Base-by-base conservation (phyloP, 176 grass and related monocot genomes). In the Elaeis guineensis region DNA sequence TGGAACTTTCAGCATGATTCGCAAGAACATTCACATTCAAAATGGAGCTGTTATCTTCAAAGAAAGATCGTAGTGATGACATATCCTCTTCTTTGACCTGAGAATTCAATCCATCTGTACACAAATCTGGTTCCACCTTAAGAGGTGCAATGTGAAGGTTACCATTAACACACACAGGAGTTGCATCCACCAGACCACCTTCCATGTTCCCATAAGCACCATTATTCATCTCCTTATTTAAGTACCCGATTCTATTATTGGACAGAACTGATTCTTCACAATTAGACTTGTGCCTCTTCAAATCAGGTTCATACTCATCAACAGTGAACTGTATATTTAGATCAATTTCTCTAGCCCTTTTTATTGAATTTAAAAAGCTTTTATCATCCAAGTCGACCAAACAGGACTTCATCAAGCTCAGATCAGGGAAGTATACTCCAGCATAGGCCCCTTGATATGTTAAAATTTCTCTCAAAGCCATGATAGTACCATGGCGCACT, bases 401-500 rank as follows among this genome's bases (percentile, higher is more conserved):
- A 65, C 51, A 72, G 35, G 62, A 67, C 54, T 82, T 73, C 28
- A 30, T 30, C 58, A 28, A 72, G 61, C 70, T 81, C 63, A 78
- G 55, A 76, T 89, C 84, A 62, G 93, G 93, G 56, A 81, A 70
- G 75, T 92, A 92, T 44, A 92, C 87, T 80, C 93, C 89, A 77
- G 87, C 84, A 80, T 71, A 98, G 67, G 81, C 79, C 63, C 93
- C 93, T 85, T 98, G 93, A 85, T 98, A 76, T 0, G 87, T 92
- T 81, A 92, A 76, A 73, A 98, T 98, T 82, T 98, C 93, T 75
- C 93, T 98, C 65, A 98, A 78, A 64, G 87, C 93, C 93, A 98
- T 98, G 63, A 92, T 86, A 49, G 76, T 71, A 63, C 93, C 93
- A 78, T 98, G 93, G 60, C 93, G 88, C 70, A 98, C 81, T 83